Conservation (phyloP, 2,329 filamentous ascomycete species). For the Trichocomaceae sp. region DNA sequence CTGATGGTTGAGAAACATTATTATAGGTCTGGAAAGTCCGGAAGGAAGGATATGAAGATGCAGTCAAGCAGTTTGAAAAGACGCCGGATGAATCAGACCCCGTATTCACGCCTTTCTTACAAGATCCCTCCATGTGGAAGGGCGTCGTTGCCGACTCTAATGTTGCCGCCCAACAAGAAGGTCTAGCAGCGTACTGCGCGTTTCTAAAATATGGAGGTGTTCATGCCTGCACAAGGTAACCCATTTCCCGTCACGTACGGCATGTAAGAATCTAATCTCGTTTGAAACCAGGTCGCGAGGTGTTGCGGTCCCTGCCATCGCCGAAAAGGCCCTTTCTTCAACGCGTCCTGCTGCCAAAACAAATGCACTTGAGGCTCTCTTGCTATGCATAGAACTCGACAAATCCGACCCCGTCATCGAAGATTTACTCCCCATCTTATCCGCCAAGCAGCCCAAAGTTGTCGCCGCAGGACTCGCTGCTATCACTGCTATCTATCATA, state of each 20-base stretch:
- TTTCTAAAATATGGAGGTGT: constrained; percentile 87
- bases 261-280: neutral
- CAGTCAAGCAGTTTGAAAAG: constrained; percentile 74
- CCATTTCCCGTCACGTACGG: neutral
- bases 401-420: constrained; percentile 79
- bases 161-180: constrained; percentile 93
- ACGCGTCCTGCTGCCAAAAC: constrained; percentile 84
- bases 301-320: constrained; percentile 68
- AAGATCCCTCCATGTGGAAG: constrained; percentile 84
- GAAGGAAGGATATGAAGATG: constrained; percentile 91
- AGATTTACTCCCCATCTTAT: constrained; percentile 73
- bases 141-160: constrained; percentile 89
- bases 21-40: constrained; percentile 86
- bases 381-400: constrained; percentile 87
- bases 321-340: constrained; percentile 85
- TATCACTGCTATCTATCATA: constrained; percentile 79
- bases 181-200: constrained; percentile 75
- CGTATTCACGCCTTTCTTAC: constrained; percentile 77
- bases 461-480: constrained; percentile 69
- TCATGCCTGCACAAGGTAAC: constrained; percentile 66
- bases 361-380: constrained; percentile 74
- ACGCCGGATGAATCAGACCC: constrained; percentile 81
- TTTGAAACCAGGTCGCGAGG: constrained; percentile 57
- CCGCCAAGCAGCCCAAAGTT: constrained; percentile 87
- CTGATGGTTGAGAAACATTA: constrained; percentile 3